phyloP scores from a whole-genome alignment of 2,329 filamentous ascomycete species.

The Chaetomium globosum region DNA sequence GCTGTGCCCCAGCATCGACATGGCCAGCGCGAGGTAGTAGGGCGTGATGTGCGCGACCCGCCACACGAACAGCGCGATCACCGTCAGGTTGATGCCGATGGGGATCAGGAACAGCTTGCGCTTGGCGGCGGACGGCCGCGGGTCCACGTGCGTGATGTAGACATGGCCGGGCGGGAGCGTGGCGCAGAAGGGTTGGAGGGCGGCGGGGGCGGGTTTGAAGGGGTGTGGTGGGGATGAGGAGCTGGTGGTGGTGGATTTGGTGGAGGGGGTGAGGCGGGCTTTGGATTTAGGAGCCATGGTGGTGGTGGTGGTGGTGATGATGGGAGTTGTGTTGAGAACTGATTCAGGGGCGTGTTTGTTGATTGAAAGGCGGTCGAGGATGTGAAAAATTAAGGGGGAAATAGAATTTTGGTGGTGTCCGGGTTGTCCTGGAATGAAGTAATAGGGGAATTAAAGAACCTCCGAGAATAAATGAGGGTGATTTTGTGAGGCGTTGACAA shows the following conservation, averaged over 20 bases:
- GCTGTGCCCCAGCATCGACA: slow-evolving; percentile 64
- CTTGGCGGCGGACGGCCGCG: slow-evolving; percentile 70
- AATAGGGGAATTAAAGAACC: neutral
- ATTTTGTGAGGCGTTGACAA: neutral
- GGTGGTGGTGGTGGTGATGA: neutral
- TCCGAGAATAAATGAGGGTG: neutral
- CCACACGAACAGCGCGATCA: slow-evolving; percentile 66
- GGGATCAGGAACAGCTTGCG: slow-evolving; percentile 81
- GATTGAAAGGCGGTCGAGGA: neutral
- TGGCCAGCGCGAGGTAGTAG: slow-evolving; percentile 70
- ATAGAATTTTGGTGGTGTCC: neutral
- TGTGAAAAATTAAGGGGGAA: neutral
- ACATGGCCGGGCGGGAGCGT: slow-evolving; percentile 69
- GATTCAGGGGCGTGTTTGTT: neutral
- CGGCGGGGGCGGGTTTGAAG: slow-evolving; percentile 67
- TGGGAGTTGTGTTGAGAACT: neutral
- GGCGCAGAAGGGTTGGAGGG: slow-evolving; percentile 66
- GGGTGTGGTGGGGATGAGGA: slow-evolving; percentile 49
- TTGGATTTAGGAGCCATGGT: slow-evolving; percentile 36
- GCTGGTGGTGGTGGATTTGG: slow-evolving; percentile 14
- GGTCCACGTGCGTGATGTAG: slow-evolving; percentile 85
- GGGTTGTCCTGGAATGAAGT: neutral
- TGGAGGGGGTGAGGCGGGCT: slow-evolving; percentile 46
- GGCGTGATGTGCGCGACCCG: slow-evolving; percentile 70
- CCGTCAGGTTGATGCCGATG: slow-evolving; percentile 70